Conservation (phyloP, 352 stramenopile genomes). For the Globisporangium ultimum region DNA sequence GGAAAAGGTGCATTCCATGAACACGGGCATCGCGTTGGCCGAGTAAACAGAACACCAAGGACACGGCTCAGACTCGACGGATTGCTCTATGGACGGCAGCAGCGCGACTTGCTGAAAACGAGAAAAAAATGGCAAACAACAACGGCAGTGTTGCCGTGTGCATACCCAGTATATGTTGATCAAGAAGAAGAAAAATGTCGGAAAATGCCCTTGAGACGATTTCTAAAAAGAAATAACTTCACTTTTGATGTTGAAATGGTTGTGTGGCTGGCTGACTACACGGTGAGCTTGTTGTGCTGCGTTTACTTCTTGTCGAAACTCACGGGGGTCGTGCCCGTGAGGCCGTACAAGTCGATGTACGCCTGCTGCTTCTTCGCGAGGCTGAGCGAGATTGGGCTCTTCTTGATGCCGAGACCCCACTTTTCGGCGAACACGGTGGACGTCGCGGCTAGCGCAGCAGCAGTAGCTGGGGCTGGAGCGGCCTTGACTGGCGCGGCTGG, state of each 20-base stretch:
- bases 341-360: slow-evolving; percentile 79
- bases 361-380: slow-evolving; percentile 82
- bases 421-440: slow-evolving; percentile 53
- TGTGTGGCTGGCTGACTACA: no score
- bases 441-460: slow-evolving; percentile 18
- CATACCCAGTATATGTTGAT: no score
- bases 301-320: slow-evolving; percentile 42
- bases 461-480: slow-evolving; percentile 19
- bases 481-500: slow-evolving; percentile 28
- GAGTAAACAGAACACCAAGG: slow-evolving; percentile 14
- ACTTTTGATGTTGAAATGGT: background rate
- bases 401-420: slow-evolving; percentile 78
- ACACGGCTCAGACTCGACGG: no score
- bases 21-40: slow-evolving; percentile 9
- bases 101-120: background rate
- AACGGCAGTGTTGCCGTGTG: no score
- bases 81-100: no score
- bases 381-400: slow-evolving; percentile 78
- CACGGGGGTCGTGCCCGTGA: slow-evolving; percentile 75
- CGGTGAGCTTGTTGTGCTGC: background rate
- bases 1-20: slow-evolving; percentile 83
- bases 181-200: no score
- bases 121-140: slow-evolving; percentile 1
- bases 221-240: slow-evolving; percentile 3
- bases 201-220: no score